Evolutionary conservation across 208 protist species (phyloP).

Genomic region (Leishmania tropica): DNA sequence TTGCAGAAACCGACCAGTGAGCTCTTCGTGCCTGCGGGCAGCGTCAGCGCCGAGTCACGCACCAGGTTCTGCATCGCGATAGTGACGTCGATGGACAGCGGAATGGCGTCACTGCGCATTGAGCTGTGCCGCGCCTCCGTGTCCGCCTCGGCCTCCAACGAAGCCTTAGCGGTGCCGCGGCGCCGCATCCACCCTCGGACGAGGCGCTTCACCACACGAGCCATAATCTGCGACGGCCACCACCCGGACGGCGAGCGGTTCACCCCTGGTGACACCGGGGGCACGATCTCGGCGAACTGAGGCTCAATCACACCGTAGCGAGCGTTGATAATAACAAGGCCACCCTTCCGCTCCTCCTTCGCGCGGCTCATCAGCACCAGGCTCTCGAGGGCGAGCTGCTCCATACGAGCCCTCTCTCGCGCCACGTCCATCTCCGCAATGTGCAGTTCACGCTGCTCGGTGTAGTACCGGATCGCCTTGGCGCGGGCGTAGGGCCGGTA

Average conservation of each 20-base stretch:
- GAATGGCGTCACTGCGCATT: constrained; percentile 35
- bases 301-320: constrained; percentile 84
- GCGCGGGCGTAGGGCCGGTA: constrained; percentile 60
- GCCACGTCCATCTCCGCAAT: constrained; percentile 77
- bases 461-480: constrained; percentile 47
- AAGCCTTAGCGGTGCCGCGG: background rate
- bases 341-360: constrained; percentile 66
- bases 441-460: constrained; percentile 55
- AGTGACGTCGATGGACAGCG: constrained; percentile 84
- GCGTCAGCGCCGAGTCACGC: constrained; percentile 71
- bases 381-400: constrained; percentile 71
- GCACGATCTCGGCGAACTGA: constrained; percentile 46
- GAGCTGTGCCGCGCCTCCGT: constrained; percentile 29
- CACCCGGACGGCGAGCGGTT: constrained; percentile 10
- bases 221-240: constrained; percentile 29
- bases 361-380: constrained; percentile 50
- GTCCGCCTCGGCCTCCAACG: background rate
- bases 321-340: constrained; percentile 88
- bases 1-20: constrained; percentile 86
- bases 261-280: background rate
- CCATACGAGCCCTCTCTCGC: constrained; percentile 58
- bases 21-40: constrained; percentile 73
- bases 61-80: constrained; percentile 87
- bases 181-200: constrained; percentile 16
- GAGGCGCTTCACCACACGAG: constrained; percentile 22